Percentiles rank a stretch among this genome's conserved stretches.
phyloP scores from a whole-genome alignment of 2,329 filamentous ascomycete species.

The Epicoccum nigrum region DNA sequence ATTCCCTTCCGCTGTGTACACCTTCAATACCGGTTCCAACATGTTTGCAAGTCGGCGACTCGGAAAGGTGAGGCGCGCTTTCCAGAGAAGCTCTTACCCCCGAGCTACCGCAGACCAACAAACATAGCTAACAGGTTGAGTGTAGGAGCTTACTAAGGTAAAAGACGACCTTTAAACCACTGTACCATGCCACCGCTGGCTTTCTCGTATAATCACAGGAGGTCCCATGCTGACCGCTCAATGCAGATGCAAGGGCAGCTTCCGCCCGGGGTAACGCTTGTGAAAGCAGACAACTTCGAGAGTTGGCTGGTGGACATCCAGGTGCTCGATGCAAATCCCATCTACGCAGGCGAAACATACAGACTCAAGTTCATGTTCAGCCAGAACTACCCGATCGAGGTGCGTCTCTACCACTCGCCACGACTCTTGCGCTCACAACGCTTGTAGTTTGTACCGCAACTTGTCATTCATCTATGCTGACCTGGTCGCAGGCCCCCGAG shows the following conservation, averaged over 20 bases:
- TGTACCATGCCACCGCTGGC: not conserved
- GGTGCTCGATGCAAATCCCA: slow-evolving; percentile 87
- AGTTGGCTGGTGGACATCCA: slow-evolving; percentile 93
- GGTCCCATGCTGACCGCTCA: not conserved
- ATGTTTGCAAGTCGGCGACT: slow-evolving; percentile 61
- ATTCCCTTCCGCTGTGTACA: no score
- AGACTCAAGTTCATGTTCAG: slow-evolving; percentile 88
- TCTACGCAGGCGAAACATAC: slow-evolving; percentile 82
- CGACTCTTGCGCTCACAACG: not conserved
- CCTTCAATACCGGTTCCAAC: slow-evolving; percentile 7
- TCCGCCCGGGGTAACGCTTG: slow-evolving; percentile 75
- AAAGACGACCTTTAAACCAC: not conserved
- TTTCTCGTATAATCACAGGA: not conserved
- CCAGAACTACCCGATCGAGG: slow-evolving; percentile 82
- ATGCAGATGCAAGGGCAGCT: slow-evolving; percentile 62
- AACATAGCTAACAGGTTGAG: not conserved
- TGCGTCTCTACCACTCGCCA: slow-evolving; percentile 4
- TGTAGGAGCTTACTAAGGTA: slow-evolving; percentile 32
- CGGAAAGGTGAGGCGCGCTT: slow-evolving; percentile 50
- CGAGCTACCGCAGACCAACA: not conserved
- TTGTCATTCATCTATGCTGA: slow-evolving; percentile 3
- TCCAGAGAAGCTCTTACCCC: not conserved
- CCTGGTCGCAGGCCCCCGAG: slow-evolving; percentile 75
- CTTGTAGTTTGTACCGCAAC: not conserved
- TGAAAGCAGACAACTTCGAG: slow-evolving; percentile 80